These are phyloP conservation scores for Melanopsichium pennsylvanicum DNA, from an alignment of 1,284 basidiomycete genomes.

Conservation along the genomic window DNA sequence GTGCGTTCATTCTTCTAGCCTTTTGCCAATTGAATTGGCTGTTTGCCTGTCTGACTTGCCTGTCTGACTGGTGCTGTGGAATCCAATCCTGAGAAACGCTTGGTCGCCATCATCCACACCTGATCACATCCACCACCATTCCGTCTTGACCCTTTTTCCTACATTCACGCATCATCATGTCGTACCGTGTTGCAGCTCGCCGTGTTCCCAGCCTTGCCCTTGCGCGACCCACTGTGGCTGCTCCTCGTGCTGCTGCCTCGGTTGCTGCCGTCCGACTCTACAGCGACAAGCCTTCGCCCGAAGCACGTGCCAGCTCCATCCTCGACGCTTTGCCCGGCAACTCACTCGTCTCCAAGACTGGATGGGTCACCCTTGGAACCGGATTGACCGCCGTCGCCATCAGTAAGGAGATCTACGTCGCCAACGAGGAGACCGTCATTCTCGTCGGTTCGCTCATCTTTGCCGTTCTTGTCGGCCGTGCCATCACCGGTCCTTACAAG, in stretches of 20 bases:
- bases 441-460: constrained; percentile 86
- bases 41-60: background rate
- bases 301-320: constrained; percentile 87
- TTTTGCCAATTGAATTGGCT: too few species aligned
- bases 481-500: constrained; percentile 83
- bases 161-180: constrained; percentile 30
- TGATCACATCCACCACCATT: constrained; percentile 6
- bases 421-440: constrained; percentile 77
- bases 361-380: constrained; percentile 87
- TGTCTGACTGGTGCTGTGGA: background rate
- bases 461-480: constrained; percentile 78
- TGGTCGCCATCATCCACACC: constrained; percentile 20
- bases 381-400: constrained; percentile 90
- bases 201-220: constrained; percentile 48
- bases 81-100: background rate
- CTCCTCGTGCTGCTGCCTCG: constrained; percentile 38
- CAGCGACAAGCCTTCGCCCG: constrained; percentile 70
- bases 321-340: constrained; percentile 91
- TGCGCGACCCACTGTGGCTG: constrained; percentile 32
- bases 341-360: constrained; percentile 90
- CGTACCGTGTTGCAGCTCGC: constrained; percentile 44
- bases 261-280: constrained; percentile 53
- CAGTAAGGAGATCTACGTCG: constrained; percentile 95
- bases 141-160: constrained; percentile 14
- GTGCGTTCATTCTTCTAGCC: too few species aligned